Percentiles rank a stretch among this genome's conserved stretches.
Conservation (phyloP, 495 filamentous ascomycete species). For the Staphylotrichum longicolle region DNA sequence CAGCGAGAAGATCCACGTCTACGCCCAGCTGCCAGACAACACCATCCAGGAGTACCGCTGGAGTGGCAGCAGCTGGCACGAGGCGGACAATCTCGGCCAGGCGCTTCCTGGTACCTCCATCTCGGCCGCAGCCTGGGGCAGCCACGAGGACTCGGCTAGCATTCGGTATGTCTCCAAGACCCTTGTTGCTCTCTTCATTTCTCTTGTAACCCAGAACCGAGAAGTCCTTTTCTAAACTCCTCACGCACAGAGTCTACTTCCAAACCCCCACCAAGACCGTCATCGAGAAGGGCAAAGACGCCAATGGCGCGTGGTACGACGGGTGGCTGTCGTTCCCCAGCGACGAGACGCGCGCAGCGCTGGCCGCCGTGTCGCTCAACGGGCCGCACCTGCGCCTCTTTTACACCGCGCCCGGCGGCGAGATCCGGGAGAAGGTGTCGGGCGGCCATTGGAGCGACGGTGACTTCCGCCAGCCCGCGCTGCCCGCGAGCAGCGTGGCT, state of each 20-base stretch:
- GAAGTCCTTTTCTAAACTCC: too few species aligned
- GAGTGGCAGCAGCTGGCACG: slow-evolving; percentile 7
- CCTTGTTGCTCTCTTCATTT: too few species aligned
- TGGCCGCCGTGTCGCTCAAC: slow-evolving; percentile 9
- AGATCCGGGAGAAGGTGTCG: slow-evolving; percentile 9
- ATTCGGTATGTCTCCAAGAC: too few species aligned
- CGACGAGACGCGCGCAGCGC: slow-evolving; percentile 2
- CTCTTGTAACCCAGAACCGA: too few species aligned
- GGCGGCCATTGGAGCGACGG: slow-evolving; percentile 8
- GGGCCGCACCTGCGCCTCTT: slow-evolving; percentile 1
- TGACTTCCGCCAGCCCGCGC: background rate
- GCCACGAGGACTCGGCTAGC: background rate
- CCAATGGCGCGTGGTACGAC: slow-evolving; percentile 7
- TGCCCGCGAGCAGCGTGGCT: slow-evolving; percentile 8
- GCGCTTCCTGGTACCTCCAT: slow-evolving; percentile 13
- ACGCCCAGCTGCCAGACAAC: slow-evolving; percentile 8
- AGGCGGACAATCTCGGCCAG: slow-evolving; percentile 4
- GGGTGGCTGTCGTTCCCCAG: slow-evolving; percentile 10
- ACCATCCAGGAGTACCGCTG: slow-evolving; percentile 15
- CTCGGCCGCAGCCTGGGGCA: slow-evolving; percentile 14
- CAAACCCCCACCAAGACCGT: slow-evolving; percentile 1
- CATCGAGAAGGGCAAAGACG: slow-evolving; percentile 7
- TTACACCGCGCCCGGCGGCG: slow-evolving; percentile 7
- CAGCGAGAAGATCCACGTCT: background rate
- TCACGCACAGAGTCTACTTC: slow-evolving; percentile 4